A percentile compares a stretch with the other conserved stretches of the same genome.
phyloP scores from a whole-genome alignment of 2,329 filamentous ascomycete genomes.

The Trichophyton rubrum region DNA sequence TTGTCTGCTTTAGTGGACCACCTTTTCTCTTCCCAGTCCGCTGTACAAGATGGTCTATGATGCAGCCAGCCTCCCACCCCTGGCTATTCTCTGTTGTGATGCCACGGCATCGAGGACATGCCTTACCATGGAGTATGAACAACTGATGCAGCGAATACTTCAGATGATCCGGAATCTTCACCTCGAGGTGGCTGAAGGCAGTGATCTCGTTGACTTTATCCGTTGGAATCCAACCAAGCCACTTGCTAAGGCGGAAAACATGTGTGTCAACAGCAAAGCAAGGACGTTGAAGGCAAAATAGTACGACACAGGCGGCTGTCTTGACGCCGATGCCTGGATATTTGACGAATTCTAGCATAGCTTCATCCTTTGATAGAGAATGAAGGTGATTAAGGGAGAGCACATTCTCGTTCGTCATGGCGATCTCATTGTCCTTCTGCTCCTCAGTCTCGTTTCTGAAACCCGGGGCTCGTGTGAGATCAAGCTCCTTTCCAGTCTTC shows the following conservation, averaged over 20 bases:
- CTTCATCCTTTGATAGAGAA: slow-evolving; percentile 42
- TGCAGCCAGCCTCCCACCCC: slow-evolving; percentile 52
- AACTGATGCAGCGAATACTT: slow-evolving; percentile 53
- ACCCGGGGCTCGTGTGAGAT: slow-evolving; percentile 23
- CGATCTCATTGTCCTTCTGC: slow-evolving; percentile 41
- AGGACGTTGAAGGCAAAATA: slow-evolving; percentile 52
- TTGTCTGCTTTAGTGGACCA: not conserved
- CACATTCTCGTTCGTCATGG: slow-evolving; percentile 44
- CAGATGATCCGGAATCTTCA: slow-evolving; percentile 47
- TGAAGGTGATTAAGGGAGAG: slow-evolving; percentile 55
- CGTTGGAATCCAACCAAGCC: slow-evolving; percentile 49
- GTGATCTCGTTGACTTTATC: slow-evolving; percentile 35
- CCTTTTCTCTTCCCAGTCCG: slow-evolving; percentile 41
- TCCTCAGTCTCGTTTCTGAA: slow-evolving; percentile 19
- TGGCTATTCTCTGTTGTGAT: slow-evolving; percentile 48
- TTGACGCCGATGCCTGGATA: slow-evolving; percentile 55
- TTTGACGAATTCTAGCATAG: slow-evolving; percentile 44
- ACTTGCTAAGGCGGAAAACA: slow-evolving; percentile 50
- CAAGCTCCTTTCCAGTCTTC: slow-evolving; percentile 33
- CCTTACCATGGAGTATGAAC: slow-evolving; percentile 50
- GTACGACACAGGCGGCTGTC: slow-evolving; percentile 51
- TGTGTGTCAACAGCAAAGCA: slow-evolving; percentile 56
- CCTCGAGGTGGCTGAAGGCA: slow-evolving; percentile 49
- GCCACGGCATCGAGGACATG: slow-evolving; percentile 48
- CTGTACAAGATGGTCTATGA: slow-evolving; percentile 51